phyloP scores from a whole-genome alignment of 371 early-diverging fungal genomes.

The Rhizopus sp. region DNA sequence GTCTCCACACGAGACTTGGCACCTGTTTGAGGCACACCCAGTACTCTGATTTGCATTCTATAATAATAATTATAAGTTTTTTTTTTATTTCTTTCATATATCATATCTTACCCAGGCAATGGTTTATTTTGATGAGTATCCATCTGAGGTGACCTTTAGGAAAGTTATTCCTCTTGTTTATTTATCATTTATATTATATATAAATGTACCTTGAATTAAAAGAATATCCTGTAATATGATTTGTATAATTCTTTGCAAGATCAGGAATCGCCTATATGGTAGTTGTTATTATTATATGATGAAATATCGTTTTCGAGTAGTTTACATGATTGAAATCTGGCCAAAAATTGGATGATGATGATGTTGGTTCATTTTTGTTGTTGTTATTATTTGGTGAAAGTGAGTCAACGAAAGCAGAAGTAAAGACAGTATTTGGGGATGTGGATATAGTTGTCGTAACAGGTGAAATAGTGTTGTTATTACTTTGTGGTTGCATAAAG shows the following conservation, averaged over 20 bases:
- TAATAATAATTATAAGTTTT: neutral
- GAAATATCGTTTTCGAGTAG: constrained; percentile 3
- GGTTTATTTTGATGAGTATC: constrained; percentile 5
- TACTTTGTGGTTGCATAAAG: constrained; percentile 37
- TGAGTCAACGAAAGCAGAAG: constrained; percentile 19
- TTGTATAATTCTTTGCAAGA: constrained; percentile 47
- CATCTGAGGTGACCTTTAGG: neutral
- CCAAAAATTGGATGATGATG: constrained; percentile 26
- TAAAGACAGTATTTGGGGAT: constrained; percentile 14
- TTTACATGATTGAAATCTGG: constrained; percentile 46
- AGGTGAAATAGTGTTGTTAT: constrained; percentile 12
- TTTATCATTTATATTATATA: neutral
- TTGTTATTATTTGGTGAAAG: constrained; percentile 15
- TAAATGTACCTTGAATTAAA: constrained; percentile 5
- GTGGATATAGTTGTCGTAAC: constrained; percentile 12
- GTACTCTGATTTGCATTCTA: constrained; percentile 56
- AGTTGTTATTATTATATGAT: neutral
- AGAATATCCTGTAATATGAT: constrained; percentile 39
- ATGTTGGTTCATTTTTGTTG: constrained; percentile 18
- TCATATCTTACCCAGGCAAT: constrained; percentile 19
- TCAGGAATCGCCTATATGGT: constrained; percentile 37
- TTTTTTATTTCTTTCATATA: neutral
- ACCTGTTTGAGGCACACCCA: constrained; percentile 74
- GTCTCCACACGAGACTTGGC: constrained; percentile 88
- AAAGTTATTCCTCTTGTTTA: neutral